Percentiles rank a stretch among this genome's conserved stretches.
These are phyloP conservation scores for Kwoniella dendrophila DNA, from an alignment of 768 basidiomycete genomes.

Conservation along the genomic window DNA sequence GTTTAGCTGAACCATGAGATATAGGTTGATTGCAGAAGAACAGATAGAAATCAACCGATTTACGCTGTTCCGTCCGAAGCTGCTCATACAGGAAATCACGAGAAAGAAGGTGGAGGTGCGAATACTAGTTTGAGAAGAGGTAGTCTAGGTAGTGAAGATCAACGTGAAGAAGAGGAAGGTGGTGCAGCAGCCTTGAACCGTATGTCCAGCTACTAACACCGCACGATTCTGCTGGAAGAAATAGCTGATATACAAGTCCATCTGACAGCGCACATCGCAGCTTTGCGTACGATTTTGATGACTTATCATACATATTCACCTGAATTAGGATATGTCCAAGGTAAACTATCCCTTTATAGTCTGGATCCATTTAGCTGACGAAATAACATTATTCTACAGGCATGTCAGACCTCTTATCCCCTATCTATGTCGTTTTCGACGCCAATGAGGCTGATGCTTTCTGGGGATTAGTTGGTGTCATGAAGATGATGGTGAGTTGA, in stretches of 20 bases:
- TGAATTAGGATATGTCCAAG: slow-evolving; percentile 88
- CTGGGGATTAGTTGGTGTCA: slow-evolving; percentile 93
- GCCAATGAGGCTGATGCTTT: slow-evolving; percentile 89
- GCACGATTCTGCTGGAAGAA: not conserved
- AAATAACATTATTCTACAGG: slow-evolving; percentile 54
- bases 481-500: slow-evolving; percentile 84
- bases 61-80: slow-evolving; percentile 62
- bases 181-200: slow-evolving; percentile 51
- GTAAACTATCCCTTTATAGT: slow-evolving; percentile 10
- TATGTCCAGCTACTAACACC: slow-evolving; percentile 23
- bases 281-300: slow-evolving; percentile 79
- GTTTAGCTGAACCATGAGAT: not conserved
- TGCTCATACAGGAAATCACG: slow-evolving; percentile 55
- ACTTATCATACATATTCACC: slow-evolving; percentile 60
- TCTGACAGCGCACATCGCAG: slow-evolving; percentile 69
- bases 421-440: slow-evolving; percentile 86
- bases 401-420: slow-evolving; percentile 95
- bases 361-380: not conserved
- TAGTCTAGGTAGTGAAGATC: slow-evolving; percentile 18
- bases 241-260: slow-evolving; percentile 18
- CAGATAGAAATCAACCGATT: slow-evolving; percentile 89
- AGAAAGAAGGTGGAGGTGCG: slow-evolving; percentile 61
- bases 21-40: slow-evolving; percentile 95
- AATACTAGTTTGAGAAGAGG: slow-evolving; percentile 13
- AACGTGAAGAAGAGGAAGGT: slow-evolving; percentile 50